These are phyloP conservation scores for Clitopilus hobsonii DNA, from an alignment of 768 basidiomycete species.

Conservation along the genomic window DNA sequence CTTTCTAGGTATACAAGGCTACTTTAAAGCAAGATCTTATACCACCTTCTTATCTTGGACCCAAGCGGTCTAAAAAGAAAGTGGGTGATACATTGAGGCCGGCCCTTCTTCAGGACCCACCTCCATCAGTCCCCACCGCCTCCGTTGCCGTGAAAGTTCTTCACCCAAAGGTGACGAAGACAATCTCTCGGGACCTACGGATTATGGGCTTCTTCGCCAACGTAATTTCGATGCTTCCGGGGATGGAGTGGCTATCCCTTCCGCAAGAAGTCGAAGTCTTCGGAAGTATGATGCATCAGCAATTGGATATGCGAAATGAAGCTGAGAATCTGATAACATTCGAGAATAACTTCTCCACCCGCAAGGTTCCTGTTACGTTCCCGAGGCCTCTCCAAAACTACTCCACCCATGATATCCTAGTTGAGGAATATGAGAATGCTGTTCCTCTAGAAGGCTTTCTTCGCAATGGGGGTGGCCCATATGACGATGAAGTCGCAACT, in stretches of 20 bases:
- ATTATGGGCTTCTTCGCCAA: constrained; percentile 95
- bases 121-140: constrained; percentile 72
- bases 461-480: constrained; percentile 88
- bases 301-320: constrained; percentile 88
- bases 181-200: constrained; percentile 82
- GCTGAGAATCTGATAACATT: constrained; percentile 84
- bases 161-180: constrained; percentile 81
- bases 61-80: constrained; percentile 54
- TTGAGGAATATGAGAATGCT: constrained; percentile 94
- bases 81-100: constrained; percentile 42
- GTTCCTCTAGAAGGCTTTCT: constrained; percentile 85
- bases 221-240: constrained; percentile 73
- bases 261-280: constrained; percentile 95
- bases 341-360: constrained; percentile 77
- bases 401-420: constrained; percentile 76
- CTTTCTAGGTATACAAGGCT: constrained; percentile 77
- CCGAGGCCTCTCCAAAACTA: constrained; percentile 81
- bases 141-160: constrained; percentile 95
- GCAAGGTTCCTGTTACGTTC: constrained; percentile 82
- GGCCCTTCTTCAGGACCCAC: constrained; percentile 59
- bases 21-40: constrained; percentile 80
- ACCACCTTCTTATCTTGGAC: constrained; percentile 78
- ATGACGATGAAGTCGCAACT: constrained; percentile 84
- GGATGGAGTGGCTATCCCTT: constrained; percentile 94
- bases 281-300: constrained; percentile 93